Evolutionary conservation across 345 rosid species (phyloP).

Genomic region (Gossypium rotundifolium): DNA sequence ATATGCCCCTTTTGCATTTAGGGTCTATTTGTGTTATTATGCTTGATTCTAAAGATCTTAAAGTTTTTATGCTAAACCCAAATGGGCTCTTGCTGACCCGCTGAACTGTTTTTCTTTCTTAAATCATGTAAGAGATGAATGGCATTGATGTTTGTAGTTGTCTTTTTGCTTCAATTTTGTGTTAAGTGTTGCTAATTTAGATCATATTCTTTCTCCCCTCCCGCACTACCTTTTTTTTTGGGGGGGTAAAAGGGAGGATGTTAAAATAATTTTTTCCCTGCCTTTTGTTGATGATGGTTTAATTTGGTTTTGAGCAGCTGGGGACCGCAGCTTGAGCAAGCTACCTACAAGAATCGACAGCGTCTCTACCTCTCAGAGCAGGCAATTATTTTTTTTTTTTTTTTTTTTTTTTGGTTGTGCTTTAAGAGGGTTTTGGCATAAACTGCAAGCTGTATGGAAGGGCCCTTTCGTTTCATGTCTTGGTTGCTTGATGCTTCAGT

Average conservation of each 20-base stretch:
- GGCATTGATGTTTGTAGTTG: not conserved
- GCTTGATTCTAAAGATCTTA: slow-evolving; percentile 4
- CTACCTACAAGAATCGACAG: slow-evolving; percentile 76
- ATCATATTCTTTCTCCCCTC: not conserved
- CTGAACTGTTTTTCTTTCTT: not conserved
- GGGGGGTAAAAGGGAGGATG: too few species aligned
- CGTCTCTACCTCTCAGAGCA: slow-evolving; percentile 84
- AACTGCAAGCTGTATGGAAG: not conserved
- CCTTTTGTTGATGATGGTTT: not conserved
- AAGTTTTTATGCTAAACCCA: not conserved
- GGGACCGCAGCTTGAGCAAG: slow-evolving; percentile 93
- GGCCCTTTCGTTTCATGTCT: not conserved
- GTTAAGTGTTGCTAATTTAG: not conserved
- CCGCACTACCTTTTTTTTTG: too few species aligned
- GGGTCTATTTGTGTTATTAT: not conserved
- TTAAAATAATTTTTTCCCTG: not conserved
- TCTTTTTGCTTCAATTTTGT: not conserved
- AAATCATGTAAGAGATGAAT: not conserved
- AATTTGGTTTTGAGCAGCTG: slow-evolving; percentile 38
- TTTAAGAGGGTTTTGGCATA: not conserved
- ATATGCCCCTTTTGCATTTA: not conserved
- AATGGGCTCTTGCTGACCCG: not conserved
- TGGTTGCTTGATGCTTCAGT: not conserved
- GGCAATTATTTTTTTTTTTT: slow-evolving; percentile 16
- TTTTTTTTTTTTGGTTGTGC: not conserved